These are phyloP conservation scores for Colletotrichum sp. DNA, from an alignment of 2,329 filamentous ascomycete species.

Conservation along the genomic window DNA sequence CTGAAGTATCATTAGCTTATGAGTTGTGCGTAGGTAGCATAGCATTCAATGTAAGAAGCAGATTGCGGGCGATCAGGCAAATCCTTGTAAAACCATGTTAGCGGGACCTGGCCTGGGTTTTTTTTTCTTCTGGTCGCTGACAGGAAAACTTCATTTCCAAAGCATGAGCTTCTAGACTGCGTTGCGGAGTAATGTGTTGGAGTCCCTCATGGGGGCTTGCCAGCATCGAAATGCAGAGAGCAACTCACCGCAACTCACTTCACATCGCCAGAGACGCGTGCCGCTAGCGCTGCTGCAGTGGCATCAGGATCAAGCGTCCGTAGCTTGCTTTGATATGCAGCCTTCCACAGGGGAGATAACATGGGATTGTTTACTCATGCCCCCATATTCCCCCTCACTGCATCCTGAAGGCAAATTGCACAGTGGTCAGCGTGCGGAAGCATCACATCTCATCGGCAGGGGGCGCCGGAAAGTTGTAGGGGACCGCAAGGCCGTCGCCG, in stretches of 20 bases:
- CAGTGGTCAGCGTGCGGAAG: background rate
- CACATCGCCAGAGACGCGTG: background rate
- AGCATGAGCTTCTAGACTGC: conserved; percentile 4
- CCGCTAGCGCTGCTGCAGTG: background rate
- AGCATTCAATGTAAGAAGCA: background rate
- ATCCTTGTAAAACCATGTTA: conserved; percentile 8
- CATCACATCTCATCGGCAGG: conserved; percentile 13
- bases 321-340: background rate
- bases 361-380: background rate
- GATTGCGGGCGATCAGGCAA: background rate
- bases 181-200: conserved; percentile 2
- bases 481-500: conserved; percentile 10
- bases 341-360: background rate
- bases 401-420: background rate
- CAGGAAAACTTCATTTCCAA: conserved; percentile 16
- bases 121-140: background rate
- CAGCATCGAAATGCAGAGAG: background rate
- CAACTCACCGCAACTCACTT: background rate
- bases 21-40: background rate
- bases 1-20: background rate
- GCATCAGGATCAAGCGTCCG: background rate
- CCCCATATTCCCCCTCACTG: background rate
- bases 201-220: background rate
- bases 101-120: background rate
- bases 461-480: conserved; percentile 15